phyloP scores from a whole-genome alignment of 73 alveolate genomes.

The Paramecium bursaria region DNA sequence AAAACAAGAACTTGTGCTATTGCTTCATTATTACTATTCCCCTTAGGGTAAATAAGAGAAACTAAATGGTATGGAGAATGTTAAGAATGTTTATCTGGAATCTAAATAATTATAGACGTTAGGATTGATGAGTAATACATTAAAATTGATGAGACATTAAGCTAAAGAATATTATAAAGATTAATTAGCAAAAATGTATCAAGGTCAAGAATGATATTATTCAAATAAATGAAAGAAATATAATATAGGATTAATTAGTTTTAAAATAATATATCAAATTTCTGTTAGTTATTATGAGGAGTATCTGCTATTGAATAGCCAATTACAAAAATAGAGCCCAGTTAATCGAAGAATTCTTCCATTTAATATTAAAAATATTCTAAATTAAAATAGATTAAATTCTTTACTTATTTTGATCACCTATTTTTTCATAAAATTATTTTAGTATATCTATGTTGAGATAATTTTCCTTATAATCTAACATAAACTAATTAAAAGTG shows the following conservation, averaged over 20 bases:
- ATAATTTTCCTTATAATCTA: neutral
- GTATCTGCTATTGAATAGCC: too few species aligned
- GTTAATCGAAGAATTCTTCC: too few species aligned
- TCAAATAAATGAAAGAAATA: too few species aligned
- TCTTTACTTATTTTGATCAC: slow-evolving; percentile 21
- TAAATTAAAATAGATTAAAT: too few species aligned
- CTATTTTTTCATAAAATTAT: slow-evolving; percentile 10
- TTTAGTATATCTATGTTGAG: neutral
- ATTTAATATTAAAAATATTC: too few species aligned
- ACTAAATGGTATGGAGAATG: slow-evolving; percentile 83
- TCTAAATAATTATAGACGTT: slow-evolving; percentile 73
- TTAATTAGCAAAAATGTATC: slow-evolving; percentile 75
- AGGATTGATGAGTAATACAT: slow-evolving; percentile 86
- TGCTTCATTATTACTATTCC: too few species aligned
- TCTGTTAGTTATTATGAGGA: too few species aligned
- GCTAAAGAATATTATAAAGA: slow-evolving; percentile 78
- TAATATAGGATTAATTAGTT: too few species aligned
- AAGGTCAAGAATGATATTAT: neutral
- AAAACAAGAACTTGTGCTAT: too few species aligned
- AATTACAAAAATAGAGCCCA: too few species aligned
- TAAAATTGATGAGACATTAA: slow-evolving; percentile 87
- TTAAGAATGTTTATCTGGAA: slow-evolving; percentile 82
- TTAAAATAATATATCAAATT: too few species aligned
- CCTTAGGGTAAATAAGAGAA: slow-evolving; percentile 74
- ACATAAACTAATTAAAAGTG: slow-evolving; percentile 16